Base-by-base conservation (phyloP, 225 moss, liverwort and hornwort genomes). In the Pleurozium schreberi region DNA sequence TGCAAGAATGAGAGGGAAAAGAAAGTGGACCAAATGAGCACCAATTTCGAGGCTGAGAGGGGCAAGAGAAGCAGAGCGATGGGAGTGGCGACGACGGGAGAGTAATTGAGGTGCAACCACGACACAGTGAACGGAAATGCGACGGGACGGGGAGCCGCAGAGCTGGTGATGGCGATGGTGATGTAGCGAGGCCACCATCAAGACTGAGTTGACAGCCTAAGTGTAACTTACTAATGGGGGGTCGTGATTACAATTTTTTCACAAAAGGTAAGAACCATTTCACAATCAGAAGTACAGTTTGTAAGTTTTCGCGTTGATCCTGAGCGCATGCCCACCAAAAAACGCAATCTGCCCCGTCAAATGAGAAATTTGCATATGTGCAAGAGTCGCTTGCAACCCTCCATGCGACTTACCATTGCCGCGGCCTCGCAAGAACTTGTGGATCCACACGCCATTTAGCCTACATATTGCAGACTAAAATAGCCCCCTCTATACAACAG, bases 161-260 rank as follows among this genome's bases (percentile, higher is more conserved):
- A 23, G 40, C 47, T 58, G 50, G 31, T 68, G 61, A 90, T 70
- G 87, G 78, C 40, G 86, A 90, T 66, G 52, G 50, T 40, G 40
- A 90, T 40, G 86, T 6, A 50, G 43, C 50, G 25, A 90, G 49
- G 57, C 53, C 43, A 12, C 84, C 82, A 86, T 82, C 90, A 87
- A 86, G 89, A 86, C 81, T 75, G 90, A 90, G 49, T 66, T 86
- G 90, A 90, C 87, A 75, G 86, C 66, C 66, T 64, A 26, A n/a
- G 80, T 81, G 38, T 17, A 27, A 84, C 53, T 84, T 31, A 40
- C 53, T 84, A 60, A 81, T 81, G 43, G 31, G 31, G 42, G 11
- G 10, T 30, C 21, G 19, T 30, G 31, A 81, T 31, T 55, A 61
- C 81, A 31, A 61, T 42, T 60, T 58, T 73, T 58, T 20, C 81